Evolutionary conservation across 2,329 filamentous ascomycete species (phyloP).

Genomic region (Arachnopeziza araneosa): DNA sequence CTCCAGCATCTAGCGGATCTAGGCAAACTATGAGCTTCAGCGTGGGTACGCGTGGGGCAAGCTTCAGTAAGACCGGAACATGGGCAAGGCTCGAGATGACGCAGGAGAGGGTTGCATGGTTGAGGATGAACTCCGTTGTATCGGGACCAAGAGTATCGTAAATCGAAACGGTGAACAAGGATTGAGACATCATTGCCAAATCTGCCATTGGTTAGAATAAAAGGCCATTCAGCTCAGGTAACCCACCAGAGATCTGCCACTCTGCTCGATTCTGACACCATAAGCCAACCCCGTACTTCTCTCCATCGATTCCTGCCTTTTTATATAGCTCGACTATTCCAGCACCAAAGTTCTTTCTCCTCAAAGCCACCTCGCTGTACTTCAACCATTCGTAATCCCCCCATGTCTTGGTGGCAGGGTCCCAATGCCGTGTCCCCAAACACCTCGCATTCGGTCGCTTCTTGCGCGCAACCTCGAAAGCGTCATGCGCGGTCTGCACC

Average conservation of each 20-base stretch:
- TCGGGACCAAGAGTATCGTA: conserved; percentile 95
- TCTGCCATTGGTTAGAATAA: conserved; percentile 46
- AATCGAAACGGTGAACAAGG: conserved; percentile 83
- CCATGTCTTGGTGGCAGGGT: conserved; percentile 66
- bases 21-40: conserved; percentile 86
- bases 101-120: conserved; percentile 72
- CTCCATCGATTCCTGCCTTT: conserved; percentile 58
- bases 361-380: conserved; percentile 71
- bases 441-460: conserved; percentile 63
- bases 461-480: conserved; percentile 66
- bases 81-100: conserved; percentile 77
- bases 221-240: not conserved
- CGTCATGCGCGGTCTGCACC: conserved; percentile 68
- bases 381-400: conserved; percentile 76
- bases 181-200: conserved; percentile 79
- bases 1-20: conserved; percentile 76
- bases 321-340: conserved; percentile 80
- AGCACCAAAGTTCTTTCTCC: conserved; percentile 78
- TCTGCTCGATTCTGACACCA: conserved; percentile 87
- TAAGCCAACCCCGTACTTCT: conserved; percentile 69
- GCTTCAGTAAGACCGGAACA: conserved; percentile 73
- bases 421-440: conserved; percentile 76
- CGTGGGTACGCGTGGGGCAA: conserved; percentile 67
- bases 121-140: conserved; percentile 91
- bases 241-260: conserved; percentile 74